These are phyloP conservation scores for Colletotrichum eleusines DNA, from an alignment of 2,329 filamentous ascomycete genomes.

Conservation along the genomic window DNA sequence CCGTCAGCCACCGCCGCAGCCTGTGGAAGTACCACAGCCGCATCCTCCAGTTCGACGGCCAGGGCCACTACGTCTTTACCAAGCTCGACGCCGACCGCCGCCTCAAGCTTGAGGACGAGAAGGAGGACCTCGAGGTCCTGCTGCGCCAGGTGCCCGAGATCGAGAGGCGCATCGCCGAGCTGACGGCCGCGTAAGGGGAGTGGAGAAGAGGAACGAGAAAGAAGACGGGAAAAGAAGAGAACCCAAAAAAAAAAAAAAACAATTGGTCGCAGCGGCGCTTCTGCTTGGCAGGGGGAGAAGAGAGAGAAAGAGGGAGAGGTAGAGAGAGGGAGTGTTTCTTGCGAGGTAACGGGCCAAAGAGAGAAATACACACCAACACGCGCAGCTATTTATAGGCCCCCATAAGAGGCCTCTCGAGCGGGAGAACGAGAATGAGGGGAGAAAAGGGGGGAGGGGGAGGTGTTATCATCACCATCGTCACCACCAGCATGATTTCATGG, in stretches of 20 bases:
- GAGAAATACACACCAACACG: neutral
- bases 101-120: constrained; percentile 92
- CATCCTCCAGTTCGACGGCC: constrained; percentile 96
- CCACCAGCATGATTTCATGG: constrained; percentile 6
- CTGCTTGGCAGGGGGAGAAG: no score
- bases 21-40: constrained; percentile 96
- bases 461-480: neutral
- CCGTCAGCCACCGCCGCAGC: constrained; percentile 89
- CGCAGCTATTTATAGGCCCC: neutral
- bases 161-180: constrained; percentile 84
- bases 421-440: neutral
- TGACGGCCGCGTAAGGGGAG: constrained; percentile 64
- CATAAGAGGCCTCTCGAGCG: neutral
- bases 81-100: constrained; percentile 88
- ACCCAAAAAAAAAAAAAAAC: no score
- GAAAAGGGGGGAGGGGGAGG: no score
- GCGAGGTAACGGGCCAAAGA: neutral
- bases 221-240: no score
- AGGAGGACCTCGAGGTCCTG: constrained; percentile 90
- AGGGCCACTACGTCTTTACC: constrained; percentile 92
- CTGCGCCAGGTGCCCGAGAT: constrained; percentile 89
- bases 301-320: no score
- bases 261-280: neutral
- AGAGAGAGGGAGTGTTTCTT: neutral
- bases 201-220: no score